Conservation (phyloP, 192 early-diverging fungal genomes). For the Glomus cerebriforme region DNA sequence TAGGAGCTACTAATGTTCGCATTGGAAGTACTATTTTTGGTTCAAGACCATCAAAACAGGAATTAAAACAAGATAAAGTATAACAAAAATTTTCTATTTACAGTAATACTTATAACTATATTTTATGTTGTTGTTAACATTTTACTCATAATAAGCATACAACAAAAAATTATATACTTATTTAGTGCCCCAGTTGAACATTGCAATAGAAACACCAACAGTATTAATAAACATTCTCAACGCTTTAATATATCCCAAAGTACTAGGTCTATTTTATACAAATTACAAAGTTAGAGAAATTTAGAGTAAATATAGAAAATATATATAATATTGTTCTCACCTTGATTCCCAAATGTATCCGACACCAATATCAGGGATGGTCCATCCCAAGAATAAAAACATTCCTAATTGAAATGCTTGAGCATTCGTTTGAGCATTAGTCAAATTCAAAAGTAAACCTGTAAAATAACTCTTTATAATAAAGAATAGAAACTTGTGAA, state of each 20-base stretch:
- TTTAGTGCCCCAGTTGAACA: background rate
- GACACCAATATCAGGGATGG: background rate
- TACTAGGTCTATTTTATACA: background rate
- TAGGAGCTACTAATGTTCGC: slow-evolving; percentile 91
- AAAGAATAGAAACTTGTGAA: background rate
- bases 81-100: background rate
- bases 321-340: background rate
- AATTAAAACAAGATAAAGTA: background rate
- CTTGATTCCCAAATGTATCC: background rate
- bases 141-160: too few relatives aligned
- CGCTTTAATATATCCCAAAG: background rate
- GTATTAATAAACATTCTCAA: background rate
- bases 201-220: background rate
- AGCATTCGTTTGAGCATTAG: background rate
- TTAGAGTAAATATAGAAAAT: background rate
- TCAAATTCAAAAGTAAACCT: background rate
- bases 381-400: background rate
- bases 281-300: background rate
- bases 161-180: background rate
- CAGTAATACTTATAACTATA: background rate
- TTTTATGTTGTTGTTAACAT: background rate
- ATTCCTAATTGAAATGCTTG: background rate
- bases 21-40: slow-evolving; percentile 95
- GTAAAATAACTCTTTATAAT: background rate
- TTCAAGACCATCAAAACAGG: slow-evolving; percentile 43